phyloP scores from a whole-genome alignment of 2,329 filamentous ascomycete genomes.

The Hymenoscyphus repandus region DNA sequence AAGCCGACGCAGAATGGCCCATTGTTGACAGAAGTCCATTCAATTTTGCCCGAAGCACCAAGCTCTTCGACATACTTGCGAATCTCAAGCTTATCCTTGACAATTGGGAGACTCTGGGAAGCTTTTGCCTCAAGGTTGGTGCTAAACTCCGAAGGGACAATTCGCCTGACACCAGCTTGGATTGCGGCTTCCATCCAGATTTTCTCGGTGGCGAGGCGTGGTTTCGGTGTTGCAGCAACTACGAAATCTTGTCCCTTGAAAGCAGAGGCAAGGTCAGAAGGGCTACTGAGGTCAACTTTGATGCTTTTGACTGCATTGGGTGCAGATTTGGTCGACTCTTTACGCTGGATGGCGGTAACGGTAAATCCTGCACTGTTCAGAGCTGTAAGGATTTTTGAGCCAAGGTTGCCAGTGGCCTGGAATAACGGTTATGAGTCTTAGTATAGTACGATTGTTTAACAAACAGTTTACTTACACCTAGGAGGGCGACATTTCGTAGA shows the following conservation, averaged over 20 bases:
- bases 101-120: slow-evolving; percentile 6
- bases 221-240: slow-evolving; percentile 10
- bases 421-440: too few relatives aligned
- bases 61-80: slow-evolving; percentile 11
- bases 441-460: too few relatives aligned
- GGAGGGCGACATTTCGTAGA: too few relatives aligned
- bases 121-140: slow-evolving; percentile 27
- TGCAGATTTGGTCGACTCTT: slow-evolving; percentile 10
- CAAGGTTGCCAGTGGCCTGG: slow-evolving; percentile 14
- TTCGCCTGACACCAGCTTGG: slow-evolving; percentile 51
- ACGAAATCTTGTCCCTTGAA: slow-evolving; percentile 17
- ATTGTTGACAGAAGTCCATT: slow-evolving; percentile 15
- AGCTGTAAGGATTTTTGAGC: slow-evolving; percentile 10
- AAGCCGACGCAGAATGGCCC: slow-evolving; percentile 9
- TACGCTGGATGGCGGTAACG: slow-evolving; percentile 15
- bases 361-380: slow-evolving; percentile 14
- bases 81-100: slow-evolving; percentile 13
- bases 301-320: slow-evolving; percentile 5
- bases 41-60: slow-evolving; percentile 3
- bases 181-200: slow-evolving; percentile 50
- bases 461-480: too few relatives aligned
- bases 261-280: slow-evolving; percentile 6
- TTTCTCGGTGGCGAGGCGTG: slow-evolving; percentile 11
- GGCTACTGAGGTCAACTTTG: slow-evolving; percentile 12
- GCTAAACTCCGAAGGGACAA: slow-evolving; percentile 52